A percentile compares a stretch with the other conserved stretches of the same genome.
phyloP scores from a whole-genome alignment of 164 flowering plant species.

The Brasenia schreberi region DNA sequence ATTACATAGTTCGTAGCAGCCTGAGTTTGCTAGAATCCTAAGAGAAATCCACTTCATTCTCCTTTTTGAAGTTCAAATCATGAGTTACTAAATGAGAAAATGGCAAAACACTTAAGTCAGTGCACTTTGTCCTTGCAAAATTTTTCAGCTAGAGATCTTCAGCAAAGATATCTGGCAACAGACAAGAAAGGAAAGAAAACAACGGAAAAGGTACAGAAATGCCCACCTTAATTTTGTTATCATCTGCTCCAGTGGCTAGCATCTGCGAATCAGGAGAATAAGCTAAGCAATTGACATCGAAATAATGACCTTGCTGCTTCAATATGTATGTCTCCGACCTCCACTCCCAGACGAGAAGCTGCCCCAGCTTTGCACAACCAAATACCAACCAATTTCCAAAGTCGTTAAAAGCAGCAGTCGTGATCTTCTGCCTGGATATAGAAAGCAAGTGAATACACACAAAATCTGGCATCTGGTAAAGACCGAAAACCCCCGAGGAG shows the following conservation, averaged over 20 bases:
- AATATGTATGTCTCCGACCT: conserved; percentile 77
- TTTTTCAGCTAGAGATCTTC: too few relatives aligned
- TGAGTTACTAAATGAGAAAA: too few relatives aligned
- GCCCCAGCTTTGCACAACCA: conserved; percentile 94
- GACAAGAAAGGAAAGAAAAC: too few relatives aligned
- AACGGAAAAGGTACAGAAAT: not conserved
- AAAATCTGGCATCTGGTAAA: conserved; percentile 97
- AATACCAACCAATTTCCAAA: conserved; percentile 89
- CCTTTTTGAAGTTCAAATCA: too few relatives aligned
- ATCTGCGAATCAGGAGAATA: conserved; percentile 95
- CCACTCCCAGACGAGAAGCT: conserved; percentile 99
- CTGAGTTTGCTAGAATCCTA: too few relatives aligned
- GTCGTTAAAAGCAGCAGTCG: conserved; percentile 80
- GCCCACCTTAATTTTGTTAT: conserved; percentile 89
- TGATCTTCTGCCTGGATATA: conserved; percentile 86
- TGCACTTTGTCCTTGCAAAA: too few relatives aligned
- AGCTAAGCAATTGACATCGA: conserved; percentile 87
- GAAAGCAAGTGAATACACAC: conserved; percentile 79
- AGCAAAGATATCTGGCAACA: too few relatives aligned
- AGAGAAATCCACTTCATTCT: too few relatives aligned
- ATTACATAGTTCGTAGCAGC: too few relatives aligned
- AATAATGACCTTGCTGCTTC: conserved; percentile 98
- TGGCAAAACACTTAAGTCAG: too few relatives aligned
- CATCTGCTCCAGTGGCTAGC: conserved; percentile 97
- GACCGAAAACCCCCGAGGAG: conserved; percentile 86